Evolutionary conservation across 1,284 basidiomycete genomes (phyloP).

Genomic region (Boletellus deceptivus): DNA sequence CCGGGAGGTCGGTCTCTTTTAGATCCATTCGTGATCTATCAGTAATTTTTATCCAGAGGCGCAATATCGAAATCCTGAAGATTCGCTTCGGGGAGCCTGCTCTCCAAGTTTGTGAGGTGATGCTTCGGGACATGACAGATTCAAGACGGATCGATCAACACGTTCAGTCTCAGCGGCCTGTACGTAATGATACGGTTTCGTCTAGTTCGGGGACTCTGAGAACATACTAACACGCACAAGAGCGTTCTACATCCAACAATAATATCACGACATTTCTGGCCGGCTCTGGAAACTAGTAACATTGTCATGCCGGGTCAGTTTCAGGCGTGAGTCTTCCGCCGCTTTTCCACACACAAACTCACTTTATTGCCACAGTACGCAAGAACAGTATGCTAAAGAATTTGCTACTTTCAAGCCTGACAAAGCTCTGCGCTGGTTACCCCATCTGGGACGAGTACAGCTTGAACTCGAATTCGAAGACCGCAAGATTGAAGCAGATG

Average conservation of each 20-base stretch:
- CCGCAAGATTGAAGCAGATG: conserved; percentile 71
- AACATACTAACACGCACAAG: conserved; percentile 20
- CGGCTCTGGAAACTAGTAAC: conserved; percentile 68
- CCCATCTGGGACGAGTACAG: conserved; percentile 79
- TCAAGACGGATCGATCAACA: conserved; percentile 84
- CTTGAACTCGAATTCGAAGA: conserved; percentile 81
- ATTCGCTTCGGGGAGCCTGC: conserved; percentile 89
- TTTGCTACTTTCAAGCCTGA: conserved; percentile 85
- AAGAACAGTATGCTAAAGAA: conserved; percentile 72
- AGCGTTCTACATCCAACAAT: conserved; percentile 76
- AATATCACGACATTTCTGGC: conserved; percentile 94
- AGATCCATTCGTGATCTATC: background rate
- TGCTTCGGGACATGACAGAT: conserved; percentile 94
- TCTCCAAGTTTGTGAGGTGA: conserved; percentile 92
- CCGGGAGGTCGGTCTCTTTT: conserved; percentile 62
- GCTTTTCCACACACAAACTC: background rate
- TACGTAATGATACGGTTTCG: conserved; percentile 35
- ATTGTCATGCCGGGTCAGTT: conserved; percentile 84
- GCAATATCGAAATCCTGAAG: conserved; percentile 91
- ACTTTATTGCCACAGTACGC: conserved; percentile 48
- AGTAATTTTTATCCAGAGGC: conserved; percentile 52
- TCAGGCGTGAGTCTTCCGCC: conserved; percentile 51
- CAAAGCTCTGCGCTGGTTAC: conserved; percentile 83
- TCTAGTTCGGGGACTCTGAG: too few relatives aligned
- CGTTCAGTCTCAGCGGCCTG: conserved; percentile 71